phyloP scores from a whole-genome alignment of 1,139 yeast species.

The Geotrichum candidum region DNA sequence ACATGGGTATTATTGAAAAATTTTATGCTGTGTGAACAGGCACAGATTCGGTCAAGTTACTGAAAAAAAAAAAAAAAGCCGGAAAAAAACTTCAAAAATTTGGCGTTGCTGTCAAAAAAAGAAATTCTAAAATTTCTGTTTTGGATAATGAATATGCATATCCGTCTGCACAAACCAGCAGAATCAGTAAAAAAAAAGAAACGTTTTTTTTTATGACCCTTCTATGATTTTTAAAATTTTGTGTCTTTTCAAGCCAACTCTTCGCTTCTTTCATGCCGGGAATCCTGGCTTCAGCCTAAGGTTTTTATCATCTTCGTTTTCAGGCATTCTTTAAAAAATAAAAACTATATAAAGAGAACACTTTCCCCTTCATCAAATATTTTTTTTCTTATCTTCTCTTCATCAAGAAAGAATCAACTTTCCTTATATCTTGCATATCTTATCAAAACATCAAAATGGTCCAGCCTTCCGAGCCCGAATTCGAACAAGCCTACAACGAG shows the following conservation, averaged over 20 bases:
- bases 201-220: not conserved
- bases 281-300: not conserved
- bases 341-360: constrained; percentile 6
- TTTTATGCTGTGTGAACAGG: not conserved
- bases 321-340: not conserved
- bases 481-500: constrained; percentile 97
- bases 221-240: no score
- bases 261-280: not conserved
- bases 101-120: not conserved
- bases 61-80: no score
- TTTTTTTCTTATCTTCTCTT: not conserved
- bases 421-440: not conserved
- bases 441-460: constrained; percentile 38
- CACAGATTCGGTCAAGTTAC: not conserved
- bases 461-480: constrained; percentile 85
- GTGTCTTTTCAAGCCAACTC: not conserved
- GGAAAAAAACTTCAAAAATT: not conserved
- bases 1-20: no score
- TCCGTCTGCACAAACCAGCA: not conserved
- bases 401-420: not conserved
- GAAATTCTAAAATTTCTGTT: not conserved
- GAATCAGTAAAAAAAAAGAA: no score
- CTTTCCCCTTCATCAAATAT: not conserved
- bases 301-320: not conserved
- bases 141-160: not conserved